phyloP scores from a whole-genome alignment of 192 early-diverging fungal species.

The Dissophora ornata region DNA sequence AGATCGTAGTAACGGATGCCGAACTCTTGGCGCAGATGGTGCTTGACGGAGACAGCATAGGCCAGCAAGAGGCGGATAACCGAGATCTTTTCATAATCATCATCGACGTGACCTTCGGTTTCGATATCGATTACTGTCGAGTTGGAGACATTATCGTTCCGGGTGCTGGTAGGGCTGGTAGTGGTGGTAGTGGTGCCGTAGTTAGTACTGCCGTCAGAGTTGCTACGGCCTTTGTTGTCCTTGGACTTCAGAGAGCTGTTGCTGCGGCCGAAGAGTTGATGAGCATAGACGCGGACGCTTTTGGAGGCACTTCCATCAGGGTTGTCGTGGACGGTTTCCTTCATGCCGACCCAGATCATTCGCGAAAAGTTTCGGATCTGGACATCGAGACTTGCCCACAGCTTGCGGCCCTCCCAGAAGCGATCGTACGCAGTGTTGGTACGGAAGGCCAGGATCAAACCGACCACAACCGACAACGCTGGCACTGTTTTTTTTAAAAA shows the following conservation, averaged over 20 bases:
- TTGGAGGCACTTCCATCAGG: background rate
- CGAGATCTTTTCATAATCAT: conserved; percentile 65
- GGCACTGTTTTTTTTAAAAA: conserved; percentile 17
- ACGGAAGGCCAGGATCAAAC: conserved; percentile 84
- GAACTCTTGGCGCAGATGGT: conserved; percentile 73
- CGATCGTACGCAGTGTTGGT: conserved; percentile 82
- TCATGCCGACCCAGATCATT: conserved; percentile 69
- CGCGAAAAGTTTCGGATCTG: conserved; percentile 75
- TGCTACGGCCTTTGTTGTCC: background rate
- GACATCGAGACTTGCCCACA: conserved; percentile 79
- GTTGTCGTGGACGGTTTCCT: conserved; percentile 19
- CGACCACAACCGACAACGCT: conserved; percentile 63
- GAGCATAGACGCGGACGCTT: background rate
- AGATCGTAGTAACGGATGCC: conserved; percentile 67
- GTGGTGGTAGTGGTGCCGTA: background rate
- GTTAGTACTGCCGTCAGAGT: background rate
- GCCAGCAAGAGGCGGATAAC: conserved; percentile 65
- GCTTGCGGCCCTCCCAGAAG: conserved; percentile 88
- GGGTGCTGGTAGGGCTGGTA: background rate
- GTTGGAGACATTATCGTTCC: conserved; percentile 16
- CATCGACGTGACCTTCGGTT: conserved; percentile 9
- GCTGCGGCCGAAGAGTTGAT: conserved; percentile 33
- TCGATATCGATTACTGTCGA: conserved; percentile 26
- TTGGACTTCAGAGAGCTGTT: conserved; percentile 3
- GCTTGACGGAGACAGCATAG: conserved; percentile 67